phyloP scores from a whole-genome alignment of 805 yeast species.

The Kluyveromyces aestuarii region DNA sequence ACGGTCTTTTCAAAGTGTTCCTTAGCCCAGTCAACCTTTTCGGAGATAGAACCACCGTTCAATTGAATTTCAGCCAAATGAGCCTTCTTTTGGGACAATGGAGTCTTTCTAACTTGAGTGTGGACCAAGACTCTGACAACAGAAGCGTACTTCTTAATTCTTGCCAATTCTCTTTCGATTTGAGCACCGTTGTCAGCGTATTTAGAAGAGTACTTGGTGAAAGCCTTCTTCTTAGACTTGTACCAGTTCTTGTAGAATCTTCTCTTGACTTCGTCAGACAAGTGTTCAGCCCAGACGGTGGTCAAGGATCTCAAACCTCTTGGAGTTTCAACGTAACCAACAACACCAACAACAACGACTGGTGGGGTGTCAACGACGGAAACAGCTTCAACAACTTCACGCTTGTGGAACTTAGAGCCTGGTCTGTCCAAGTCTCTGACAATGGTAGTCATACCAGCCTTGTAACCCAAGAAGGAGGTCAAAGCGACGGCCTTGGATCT shows the following conservation, averaged over 20 bases:
- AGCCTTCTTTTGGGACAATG: constrained; percentile 98
- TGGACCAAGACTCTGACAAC: constrained; percentile 99
- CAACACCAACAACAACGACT: constrained; percentile 98
- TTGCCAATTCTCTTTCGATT: constrained; percentile 92
- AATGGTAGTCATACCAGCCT: constrained; percentile 99
- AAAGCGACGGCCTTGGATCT: constrained; percentile 95
- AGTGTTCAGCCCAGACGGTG: constrained; percentile 99
- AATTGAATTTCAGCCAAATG: constrained; percentile 99
- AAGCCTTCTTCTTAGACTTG: constrained; percentile 99
- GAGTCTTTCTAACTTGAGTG: constrained; percentile 99
- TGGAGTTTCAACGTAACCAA: constrained; percentile 99
- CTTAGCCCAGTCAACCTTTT: constrained; percentile 97
- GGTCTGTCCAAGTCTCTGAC: constrained; percentile 99
- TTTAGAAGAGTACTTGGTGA: constrained; percentile 99
- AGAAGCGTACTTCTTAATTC: constrained; percentile 96
- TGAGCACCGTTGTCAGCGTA: constrained; percentile 86
- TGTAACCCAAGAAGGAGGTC: constrained; percentile 99
- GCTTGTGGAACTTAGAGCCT: constrained; percentile 99
- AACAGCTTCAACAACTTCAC: constrained; percentile 99
- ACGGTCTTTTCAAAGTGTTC: constrained; percentile 99
- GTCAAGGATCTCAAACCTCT: constrained; percentile 99
- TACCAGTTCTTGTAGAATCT: constrained; percentile 99
- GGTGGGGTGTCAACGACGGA: constrained; percentile 99
- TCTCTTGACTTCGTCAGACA: constrained; percentile 98
- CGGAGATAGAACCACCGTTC: constrained; percentile 98